These are phyloP conservation scores for Leptographium galeiforme DNA, from an alignment of 2,329 filamentous ascomycete genomes.

Conservation along the genomic window DNA sequence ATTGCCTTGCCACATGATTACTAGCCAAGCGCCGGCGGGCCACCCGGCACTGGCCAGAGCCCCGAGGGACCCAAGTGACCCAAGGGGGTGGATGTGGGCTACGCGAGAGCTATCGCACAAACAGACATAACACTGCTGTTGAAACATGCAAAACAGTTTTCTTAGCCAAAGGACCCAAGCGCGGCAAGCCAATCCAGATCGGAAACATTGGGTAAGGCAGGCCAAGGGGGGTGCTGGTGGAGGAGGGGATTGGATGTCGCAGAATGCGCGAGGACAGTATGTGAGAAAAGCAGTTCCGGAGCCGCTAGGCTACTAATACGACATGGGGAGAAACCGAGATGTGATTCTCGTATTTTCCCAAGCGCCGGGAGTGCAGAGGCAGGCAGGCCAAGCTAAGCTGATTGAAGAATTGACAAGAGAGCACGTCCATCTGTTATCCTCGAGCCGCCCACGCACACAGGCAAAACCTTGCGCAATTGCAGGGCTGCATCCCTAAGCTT, in stretches of 20 bases:
- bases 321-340: background rate
- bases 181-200: background rate
- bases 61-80: slow-evolving; percentile 4
- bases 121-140: background rate
- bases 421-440: no score
- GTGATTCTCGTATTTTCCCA: no score
- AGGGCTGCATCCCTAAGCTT: no score
- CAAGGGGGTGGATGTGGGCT: slow-evolving; percentile 13
- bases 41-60: slow-evolving; percentile 13
- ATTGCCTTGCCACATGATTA: slow-evolving; percentile 18
- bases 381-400: no score
- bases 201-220: background rate
- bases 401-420: no score
- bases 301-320: background rate
- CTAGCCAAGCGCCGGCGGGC: slow-evolving; percentile 20
- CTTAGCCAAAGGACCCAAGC: background rate
- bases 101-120: background rate
- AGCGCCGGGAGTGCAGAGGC: no score
- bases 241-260: background rate
- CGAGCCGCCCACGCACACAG: no score
- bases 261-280: background rate
- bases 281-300: background rate
- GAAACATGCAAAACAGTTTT: background rate
- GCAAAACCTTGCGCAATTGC: no score
- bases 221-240: background rate